These are phyloP conservation scores for Candida montana DNA, from an alignment of 805 yeast genomes.

Conservation along the genomic window DNA sequence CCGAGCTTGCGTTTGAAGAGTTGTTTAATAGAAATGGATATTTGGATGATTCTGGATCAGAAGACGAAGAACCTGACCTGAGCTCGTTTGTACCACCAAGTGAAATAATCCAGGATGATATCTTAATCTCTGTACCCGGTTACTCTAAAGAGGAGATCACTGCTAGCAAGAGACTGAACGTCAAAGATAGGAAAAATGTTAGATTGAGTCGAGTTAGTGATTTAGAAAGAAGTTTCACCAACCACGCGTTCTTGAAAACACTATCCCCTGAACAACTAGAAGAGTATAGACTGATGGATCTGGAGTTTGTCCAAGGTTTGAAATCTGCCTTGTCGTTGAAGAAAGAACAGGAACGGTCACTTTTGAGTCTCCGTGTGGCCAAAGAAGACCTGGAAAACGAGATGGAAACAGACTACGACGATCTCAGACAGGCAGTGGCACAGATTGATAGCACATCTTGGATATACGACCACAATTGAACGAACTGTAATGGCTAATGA, in stretches of 20 bases:
- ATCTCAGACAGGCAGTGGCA: slow-evolving; percentile 6
- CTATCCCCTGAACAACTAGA: slow-evolving; percentile 11
- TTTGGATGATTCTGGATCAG: slow-evolving; percentile 23
- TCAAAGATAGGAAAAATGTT: slow-evolving; percentile 22
- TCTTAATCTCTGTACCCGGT: slow-evolving; percentile 23
- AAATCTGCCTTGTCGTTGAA: not conserved
- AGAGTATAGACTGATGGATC: slow-evolving; percentile 16
- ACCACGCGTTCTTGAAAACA: slow-evolving; percentile 14
- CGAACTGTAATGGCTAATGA: not conserved
- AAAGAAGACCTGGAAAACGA: not conserved
- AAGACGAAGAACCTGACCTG: slow-evolving; percentile 24
- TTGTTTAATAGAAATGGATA: slow-evolving; percentile 17
- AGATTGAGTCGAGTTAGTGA: slow-evolving; percentile 19
- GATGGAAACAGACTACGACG: not conserved
- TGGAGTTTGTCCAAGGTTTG: slow-evolving; percentile 11
- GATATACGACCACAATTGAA: slow-evolving; percentile 5
- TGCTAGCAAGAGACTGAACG: slow-evolving; percentile 19
- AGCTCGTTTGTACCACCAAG: slow-evolving; percentile 17
- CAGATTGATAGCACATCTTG: slow-evolving; percentile 4
- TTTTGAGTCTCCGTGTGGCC: not conserved
- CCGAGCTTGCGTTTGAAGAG: slow-evolving; percentile 23
- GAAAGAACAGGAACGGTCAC: not conserved
- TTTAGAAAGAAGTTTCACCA: slow-evolving; percentile 20
- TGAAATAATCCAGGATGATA: slow-evolving; percentile 18
- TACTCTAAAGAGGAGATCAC: slow-evolving; percentile 24